Percentiles rank a stretch among this genome's conserved stretches.
Conservation (phyloP, 306 rosid species). For the Corylus avellana region DNA sequence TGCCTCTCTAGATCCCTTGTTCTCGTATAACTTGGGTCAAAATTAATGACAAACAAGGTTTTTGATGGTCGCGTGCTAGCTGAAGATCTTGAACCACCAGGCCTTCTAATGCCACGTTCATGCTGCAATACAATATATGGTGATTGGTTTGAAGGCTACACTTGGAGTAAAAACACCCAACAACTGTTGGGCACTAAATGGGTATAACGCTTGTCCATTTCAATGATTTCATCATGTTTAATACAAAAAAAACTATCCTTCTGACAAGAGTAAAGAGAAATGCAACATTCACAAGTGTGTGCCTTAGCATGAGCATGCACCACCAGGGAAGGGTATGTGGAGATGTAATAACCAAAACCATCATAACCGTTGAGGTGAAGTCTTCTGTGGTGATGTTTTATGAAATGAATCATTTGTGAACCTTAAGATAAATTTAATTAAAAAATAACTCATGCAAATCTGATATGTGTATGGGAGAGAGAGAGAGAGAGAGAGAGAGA, state of each 20-base stretch:
- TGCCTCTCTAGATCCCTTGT: conserved; percentile 85
- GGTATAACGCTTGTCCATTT: conserved; percentile 2
- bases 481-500: not conserved
- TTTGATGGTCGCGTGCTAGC: conserved; percentile 60
- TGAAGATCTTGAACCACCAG: conserved; percentile 67
- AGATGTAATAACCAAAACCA: not conserved
- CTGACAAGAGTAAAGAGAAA: conserved; percentile 12
- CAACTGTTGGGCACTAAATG: conserved; percentile 3
- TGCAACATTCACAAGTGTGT: conserved; percentile 19
- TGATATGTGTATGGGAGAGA: not conserved
- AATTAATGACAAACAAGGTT: conserved; percentile 78
- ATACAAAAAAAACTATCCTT: not conserved
- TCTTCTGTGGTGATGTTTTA: not conserved
- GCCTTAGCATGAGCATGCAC: conserved; percentile 12
- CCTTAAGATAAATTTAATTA: not conserved
- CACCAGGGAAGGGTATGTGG: not conserved
- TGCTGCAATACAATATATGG: conserved; percentile 54
- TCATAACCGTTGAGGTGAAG: conserved; percentile 6
- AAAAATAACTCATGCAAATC: not conserved
- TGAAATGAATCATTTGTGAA: not conserved
- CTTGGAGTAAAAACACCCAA: conserved; percentile 16
- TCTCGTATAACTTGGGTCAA: conserved; percentile 80
- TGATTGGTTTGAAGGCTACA: conserved; percentile 10
- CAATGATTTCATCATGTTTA: not conserved
- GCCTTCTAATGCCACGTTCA: conserved; percentile 69